Base-by-base conservation (phyloP, 805 yeast genomes). In the Starmerella bombicola region DNA sequence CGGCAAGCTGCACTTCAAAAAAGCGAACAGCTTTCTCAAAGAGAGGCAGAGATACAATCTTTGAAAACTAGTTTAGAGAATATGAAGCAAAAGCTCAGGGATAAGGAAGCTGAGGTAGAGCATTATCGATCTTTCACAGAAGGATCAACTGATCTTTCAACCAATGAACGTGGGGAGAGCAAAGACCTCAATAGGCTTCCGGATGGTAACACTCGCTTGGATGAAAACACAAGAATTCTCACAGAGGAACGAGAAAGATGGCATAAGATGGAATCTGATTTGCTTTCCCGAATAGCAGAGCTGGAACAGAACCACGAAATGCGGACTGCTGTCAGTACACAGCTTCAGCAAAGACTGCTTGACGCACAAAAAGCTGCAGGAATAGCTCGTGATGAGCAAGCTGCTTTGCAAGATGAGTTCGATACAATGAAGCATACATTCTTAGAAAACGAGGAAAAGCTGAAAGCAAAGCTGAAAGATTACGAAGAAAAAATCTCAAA, bases 231-330 rank as follows among this genome's bases (percentile, higher is more conserved):
- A 5, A 73, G 70, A 33, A 61, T 69, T 13, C 54, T 82, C 17
- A 70, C 80, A 6, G 69, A 76, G 13, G 80, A 88, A 0, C 78
- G 78, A 42, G 83, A 78, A 47, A 82, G 79, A 56, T 83, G 95
- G 93, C 77, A 79, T 42, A 64, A 75, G 16, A 76, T 84, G 32
- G 96, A 91, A 58, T 70, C 79, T 30, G 66, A 74, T 3, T 65
- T 84, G 44, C 63, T 68, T 45, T 57, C 61, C 7, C 71, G 70
- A 42, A 65, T 77, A 16, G 56, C 70, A 4, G 53, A 48, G 25
- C 52, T 52, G 16, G 51, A 48, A 17, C 26, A 28, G 18, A 18
- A 22, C 16, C 20, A 21, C 9, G 46, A 38, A 16, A 16, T 35
- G 25, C 26, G 41, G 12, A 24, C 21, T 13, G 8, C n/a, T 2